phyloP scores from a whole-genome alignment of 306 rosid species.

The Geum urbanum region DNA sequence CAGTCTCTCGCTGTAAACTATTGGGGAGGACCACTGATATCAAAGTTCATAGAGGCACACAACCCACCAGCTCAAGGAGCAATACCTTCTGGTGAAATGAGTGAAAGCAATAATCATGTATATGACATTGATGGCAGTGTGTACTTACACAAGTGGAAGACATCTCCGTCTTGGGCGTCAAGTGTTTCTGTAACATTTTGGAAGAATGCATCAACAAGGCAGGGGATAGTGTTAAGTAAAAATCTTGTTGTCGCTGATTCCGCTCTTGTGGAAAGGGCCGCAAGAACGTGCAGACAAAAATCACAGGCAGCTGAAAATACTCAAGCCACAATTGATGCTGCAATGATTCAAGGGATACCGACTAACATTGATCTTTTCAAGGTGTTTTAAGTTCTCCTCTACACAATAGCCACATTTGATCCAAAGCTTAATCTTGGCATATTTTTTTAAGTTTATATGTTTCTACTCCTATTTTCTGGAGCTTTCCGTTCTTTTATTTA shows the following conservation, averaged over 20 bases:
- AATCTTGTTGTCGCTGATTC: constrained; percentile 72
- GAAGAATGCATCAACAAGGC: constrained; percentile 60
- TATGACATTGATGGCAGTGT: constrained; percentile 92
- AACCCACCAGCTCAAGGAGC: constrained; percentile 33
- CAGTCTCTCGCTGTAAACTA: constrained; percentile 81
- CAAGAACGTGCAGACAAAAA: constrained; percentile 56
- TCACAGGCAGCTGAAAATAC: constrained; percentile 65
- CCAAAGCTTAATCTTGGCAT: background rate
- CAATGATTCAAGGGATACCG: constrained; percentile 87
- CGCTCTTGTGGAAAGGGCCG: constrained; percentile 70
- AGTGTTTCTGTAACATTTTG: constrained; percentile 64
- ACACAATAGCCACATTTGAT: background rate
- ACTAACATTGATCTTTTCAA: constrained; percentile 95
- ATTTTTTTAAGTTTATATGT: background rate
- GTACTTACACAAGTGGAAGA: constrained; percentile 82
- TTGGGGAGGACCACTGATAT: constrained; percentile 81
- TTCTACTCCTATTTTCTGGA: background rate
- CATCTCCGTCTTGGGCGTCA: constrained; percentile 78
- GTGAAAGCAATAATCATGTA: constrained; percentile 50
- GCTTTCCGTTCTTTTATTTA: background rate
- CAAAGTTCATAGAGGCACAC: constrained; percentile 41
- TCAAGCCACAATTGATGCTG: constrained; percentile 95
- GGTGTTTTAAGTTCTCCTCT: constrained; percentile 41
- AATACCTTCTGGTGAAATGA: constrained; percentile 41
- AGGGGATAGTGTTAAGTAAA: constrained; percentile 77